Evolutionary conservation across 2,329 filamentous ascomycete genomes (phyloP).

Genomic region (Diaporthe sp.): DNA sequence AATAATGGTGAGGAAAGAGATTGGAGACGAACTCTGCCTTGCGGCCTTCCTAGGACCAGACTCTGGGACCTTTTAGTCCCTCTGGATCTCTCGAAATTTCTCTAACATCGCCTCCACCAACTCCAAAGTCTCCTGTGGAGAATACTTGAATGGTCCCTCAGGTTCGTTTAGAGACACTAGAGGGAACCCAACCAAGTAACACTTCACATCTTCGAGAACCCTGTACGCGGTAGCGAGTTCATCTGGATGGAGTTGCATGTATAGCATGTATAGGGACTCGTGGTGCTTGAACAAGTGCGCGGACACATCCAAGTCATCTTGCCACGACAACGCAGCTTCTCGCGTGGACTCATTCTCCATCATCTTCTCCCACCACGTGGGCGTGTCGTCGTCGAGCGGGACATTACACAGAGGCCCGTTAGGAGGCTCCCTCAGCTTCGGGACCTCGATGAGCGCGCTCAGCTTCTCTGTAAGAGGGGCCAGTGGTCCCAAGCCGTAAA

Average conservation of each 20-base stretch:
- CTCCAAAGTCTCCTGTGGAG: no score
- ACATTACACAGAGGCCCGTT: not conserved
- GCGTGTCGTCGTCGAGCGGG: no score
- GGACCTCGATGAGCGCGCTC: not conserved
- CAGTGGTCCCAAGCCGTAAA: not conserved
- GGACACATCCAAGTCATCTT: no score
- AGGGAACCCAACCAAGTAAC: not conserved
- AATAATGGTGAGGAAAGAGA: not conserved
- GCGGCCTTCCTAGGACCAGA: not conserved
- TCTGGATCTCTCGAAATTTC: not conserved
- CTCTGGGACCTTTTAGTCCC: not conserved
- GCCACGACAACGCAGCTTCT: accelerated
- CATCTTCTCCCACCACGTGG: no score
- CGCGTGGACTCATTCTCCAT: no score
- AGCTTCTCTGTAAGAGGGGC: no score
- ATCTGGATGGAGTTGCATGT: not conserved
- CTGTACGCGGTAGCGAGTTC: accelerated
- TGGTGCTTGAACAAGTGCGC: not conserved
- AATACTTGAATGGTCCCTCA: no score
- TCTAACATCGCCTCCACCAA: not conserved
- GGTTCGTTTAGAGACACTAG: no score
- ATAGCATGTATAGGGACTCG: not conserved
- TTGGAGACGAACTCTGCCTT: not conserved
- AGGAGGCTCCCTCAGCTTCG: not conserved
- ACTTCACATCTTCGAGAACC: not conserved